Base-by-base conservation (phyloP, 2,329 filamentous ascomycete species). In the Sporothrix variecibatus region DNA sequence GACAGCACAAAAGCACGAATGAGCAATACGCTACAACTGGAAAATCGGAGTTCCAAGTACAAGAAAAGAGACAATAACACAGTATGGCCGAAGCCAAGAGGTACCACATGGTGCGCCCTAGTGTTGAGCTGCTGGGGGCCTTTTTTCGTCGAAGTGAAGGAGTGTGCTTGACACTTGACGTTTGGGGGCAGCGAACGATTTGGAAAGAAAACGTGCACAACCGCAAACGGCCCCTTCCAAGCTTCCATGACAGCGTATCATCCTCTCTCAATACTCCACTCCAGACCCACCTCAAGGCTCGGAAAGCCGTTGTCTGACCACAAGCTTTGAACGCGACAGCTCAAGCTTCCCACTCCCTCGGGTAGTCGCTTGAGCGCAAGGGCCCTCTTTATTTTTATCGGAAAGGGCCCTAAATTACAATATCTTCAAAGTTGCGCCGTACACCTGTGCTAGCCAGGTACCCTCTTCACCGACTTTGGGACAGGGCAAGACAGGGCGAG, bases 261-360 rank as follows among this genome's bases (percentile, higher is more conserved):
- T 26, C 11, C 60, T 65, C 34, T 23, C 38, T 65, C 60, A 7
- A 20, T 43, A n/a, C 34, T 65, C 38, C 60, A 34, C 38, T 64
- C 38, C 12, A 12, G 23, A 17, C 62, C 62, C 62, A 67, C 62
- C 20, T 17, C n/a, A 26, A 26, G n/a, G 17, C 5, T 26, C 12
- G 11, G 11, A 65, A 46, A 28, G n/a, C 62, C 11, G 38, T 46
- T 28, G 62, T 46, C 38, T 67, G 38, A 26, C 62, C 38, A 46
- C 23, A 49, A 51, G 15, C 40, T 8, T 8, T 28, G 26, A 68
- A 68, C 23, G 40, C 56, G 43, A 51, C 26, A 62, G 20, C 68
- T 56, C 26, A 58, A 72, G 67, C 73, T 74, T 72, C 68, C 73
- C 73, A 69, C 38, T 60, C 60, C 53, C 38, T 72, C 69, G 73